Base-by-base conservation (phyloP, 148 eudicot species). In the Suaeda aralocaspica region DNA sequence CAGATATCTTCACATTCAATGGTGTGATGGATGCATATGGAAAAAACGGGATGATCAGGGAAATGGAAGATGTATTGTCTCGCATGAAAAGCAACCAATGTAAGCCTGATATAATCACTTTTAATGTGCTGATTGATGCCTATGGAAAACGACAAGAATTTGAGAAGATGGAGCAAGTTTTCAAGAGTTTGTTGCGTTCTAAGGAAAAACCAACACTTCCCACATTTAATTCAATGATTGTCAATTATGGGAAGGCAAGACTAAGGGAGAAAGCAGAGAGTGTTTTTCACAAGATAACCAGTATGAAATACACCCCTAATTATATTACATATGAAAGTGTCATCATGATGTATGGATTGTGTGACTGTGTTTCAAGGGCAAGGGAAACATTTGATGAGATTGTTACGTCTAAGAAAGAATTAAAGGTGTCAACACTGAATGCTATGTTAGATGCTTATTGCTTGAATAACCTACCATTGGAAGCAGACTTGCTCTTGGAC, bases 21-120 rank as follows among this genome's bases (percentile, higher is more conserved):
- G 98, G 97, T 19, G 88, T 94, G 50, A 91, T 94, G 97, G 98
- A 94, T 81, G 98, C 87, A 7, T 94, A 87, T 81, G 98, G 98
- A 31, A 94, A 94, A 80, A 85, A 87, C 42, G 97, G 98, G 71
- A 87, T 91, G 98, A 89, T 94, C 13, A 79, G 80, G 68, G 98
- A 94, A 81, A 94, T 91, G 98, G 97, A 94, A 80, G 59, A 65
- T 11, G 84, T 86, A 49, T 85, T 94, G 51, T 58, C 93, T 18
- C 87, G 79, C 13, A 94, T 91, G 98, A 94, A 86, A 76, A 84
- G 80, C 74, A 71, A 78, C 66, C 88, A 87, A 67, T 77, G 91
- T 65, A 94, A 84, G 76, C 96, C 98, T n/a, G 91, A 91, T 67
- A 65, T 82, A 45, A 91, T 94, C 59, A 91, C 92, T 58, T 91